phyloP scores from a whole-genome alignment of 2,329 filamentous ascomycete genomes.

The Fusarium sp. region DNA sequence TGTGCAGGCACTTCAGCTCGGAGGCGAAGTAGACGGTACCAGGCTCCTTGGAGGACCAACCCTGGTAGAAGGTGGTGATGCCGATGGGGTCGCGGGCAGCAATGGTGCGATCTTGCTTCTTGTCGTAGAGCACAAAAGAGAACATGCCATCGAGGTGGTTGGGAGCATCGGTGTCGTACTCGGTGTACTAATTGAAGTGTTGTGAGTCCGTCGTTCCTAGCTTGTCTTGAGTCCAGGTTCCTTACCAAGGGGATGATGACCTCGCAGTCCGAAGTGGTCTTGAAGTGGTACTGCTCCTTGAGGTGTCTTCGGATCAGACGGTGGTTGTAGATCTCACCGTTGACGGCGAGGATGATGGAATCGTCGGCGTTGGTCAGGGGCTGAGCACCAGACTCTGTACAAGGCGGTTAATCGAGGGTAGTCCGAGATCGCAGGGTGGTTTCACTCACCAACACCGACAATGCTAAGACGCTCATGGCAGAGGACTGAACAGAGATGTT shows the following conservation, averaged over 20 bases:
- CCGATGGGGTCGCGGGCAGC: constrained; percentile 97
- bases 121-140: constrained; percentile 98
- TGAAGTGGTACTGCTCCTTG: constrained; percentile 91
- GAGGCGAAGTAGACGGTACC: constrained; percentile 95
- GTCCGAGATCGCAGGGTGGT: constrained; percentile 21
- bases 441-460: constrained; percentile 86
- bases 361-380: constrained; percentile 93
- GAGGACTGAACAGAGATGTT: constrained; percentile 71
- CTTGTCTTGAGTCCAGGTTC: background rate
- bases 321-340: constrained; percentile 99
- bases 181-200: constrained; percentile 76
- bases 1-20: constrained; percentile 92
- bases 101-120: constrained; percentile 90
- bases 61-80: constrained; percentile 97
- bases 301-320: constrained; percentile 90
- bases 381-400: constrained; percentile 89
- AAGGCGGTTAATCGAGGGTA: constrained; percentile 29
- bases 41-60: constrained; percentile 85
- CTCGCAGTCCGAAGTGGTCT: constrained; percentile 98
- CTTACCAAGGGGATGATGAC: constrained; percentile 95
- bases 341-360: constrained; percentile 91
- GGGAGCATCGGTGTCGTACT: constrained; percentile 91
- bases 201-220: constrained; percentile 26
- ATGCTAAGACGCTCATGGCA: constrained; percentile 98
- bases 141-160: constrained; percentile 99